phyloP scores from a whole-genome alignment of 2,329 filamentous ascomycete species.

The Geoglossum cookeanum region DNA sequence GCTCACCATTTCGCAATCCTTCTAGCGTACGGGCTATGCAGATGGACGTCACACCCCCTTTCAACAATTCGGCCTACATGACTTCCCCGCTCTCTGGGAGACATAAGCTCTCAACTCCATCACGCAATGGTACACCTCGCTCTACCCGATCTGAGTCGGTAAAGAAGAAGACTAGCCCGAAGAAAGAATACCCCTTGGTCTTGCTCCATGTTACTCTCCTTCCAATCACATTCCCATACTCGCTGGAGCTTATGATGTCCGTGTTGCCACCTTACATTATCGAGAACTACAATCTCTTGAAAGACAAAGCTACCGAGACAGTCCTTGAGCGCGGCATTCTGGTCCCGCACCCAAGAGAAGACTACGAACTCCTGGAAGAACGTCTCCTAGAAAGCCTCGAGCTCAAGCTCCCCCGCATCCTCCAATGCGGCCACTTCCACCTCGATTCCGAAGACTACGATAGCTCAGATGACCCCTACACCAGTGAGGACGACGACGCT shows the following conservation, averaged over 20 bases:
- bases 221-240: constrained; percentile 46
- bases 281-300: constrained; percentile 46
- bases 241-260: constrained; percentile 20
- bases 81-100: constrained; percentile 36
- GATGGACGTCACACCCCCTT: constrained; percentile 46
- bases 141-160: constrained; percentile 5
- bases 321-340: constrained; percentile 56
- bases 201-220: constrained; percentile 61
- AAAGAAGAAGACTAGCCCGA: constrained; percentile 9
- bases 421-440: constrained; percentile 60
- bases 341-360: constrained; percentile 58
- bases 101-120: constrained; percentile 14
- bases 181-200: constrained; percentile 40
- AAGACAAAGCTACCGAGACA: constrained; percentile 52
- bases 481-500: constrained; percentile 8
- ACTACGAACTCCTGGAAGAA: constrained; percentile 66
- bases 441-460: constrained; percentile 23
- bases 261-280: constrained; percentile 22
- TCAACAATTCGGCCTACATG: constrained; percentile 24
- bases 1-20: constrained; percentile 48
- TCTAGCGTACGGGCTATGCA: constrained; percentile 52
- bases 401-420: constrained; percentile 47
- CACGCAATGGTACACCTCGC: constrained; percentile 1
- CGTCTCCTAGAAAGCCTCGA: constrained; percentile 56
- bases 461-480: constrained; percentile 13